Evolutionary conservation across 441 rosid genomes (phyloP).

Genomic region (Manihot esculenta): DNA sequence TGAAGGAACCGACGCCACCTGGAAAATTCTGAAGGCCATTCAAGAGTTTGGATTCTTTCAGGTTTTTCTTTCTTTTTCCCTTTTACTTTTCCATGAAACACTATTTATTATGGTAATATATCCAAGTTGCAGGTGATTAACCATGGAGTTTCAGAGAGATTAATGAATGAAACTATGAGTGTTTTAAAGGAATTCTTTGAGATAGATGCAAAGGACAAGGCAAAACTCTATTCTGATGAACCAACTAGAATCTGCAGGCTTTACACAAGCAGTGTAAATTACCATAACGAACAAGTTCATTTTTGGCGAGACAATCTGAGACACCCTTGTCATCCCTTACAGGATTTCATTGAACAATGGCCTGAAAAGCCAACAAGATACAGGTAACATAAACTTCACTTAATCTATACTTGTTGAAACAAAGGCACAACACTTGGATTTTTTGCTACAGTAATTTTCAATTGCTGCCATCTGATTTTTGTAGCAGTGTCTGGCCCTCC

Average conservation of each 20-base stretch:
- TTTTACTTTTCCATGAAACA: not conserved
- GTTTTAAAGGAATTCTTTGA: conserved; percentile 36
- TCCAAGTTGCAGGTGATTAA: not conserved
- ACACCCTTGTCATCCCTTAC: conserved; percentile 38
- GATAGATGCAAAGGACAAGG: conserved; percentile 33
- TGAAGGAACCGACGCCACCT: conserved; percentile 2
- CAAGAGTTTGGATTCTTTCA: conserved; percentile 41
- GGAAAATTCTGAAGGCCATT: conserved; percentile 31
- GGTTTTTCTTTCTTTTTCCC: conserved; percentile 6
- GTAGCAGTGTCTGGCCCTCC: too few species aligned
- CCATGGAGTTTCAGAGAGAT: not conserved
- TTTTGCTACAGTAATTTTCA: too few species aligned
- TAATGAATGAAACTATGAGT: conserved; percentile 3
- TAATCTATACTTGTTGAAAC: not conserved
- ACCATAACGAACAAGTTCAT: conserved; percentile 28
- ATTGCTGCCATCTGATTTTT: too few species aligned
- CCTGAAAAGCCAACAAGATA: conserved; percentile 42
- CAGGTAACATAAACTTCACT: conserved; percentile 11
- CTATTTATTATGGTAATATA: not conserved
- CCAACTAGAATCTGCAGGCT: conserved; percentile 28
- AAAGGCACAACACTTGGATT: too few species aligned
- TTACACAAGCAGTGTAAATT: conserved; percentile 22
- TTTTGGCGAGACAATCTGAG: conserved; percentile 40
- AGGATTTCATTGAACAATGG: conserved; percentile 33
- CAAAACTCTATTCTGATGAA: conserved; percentile 27